These are phyloP conservation scores for Aspergillus sclerotioniger DNA, from an alignment of 495 filamentous ascomycete genomes.

Conservation along the genomic window DNA sequence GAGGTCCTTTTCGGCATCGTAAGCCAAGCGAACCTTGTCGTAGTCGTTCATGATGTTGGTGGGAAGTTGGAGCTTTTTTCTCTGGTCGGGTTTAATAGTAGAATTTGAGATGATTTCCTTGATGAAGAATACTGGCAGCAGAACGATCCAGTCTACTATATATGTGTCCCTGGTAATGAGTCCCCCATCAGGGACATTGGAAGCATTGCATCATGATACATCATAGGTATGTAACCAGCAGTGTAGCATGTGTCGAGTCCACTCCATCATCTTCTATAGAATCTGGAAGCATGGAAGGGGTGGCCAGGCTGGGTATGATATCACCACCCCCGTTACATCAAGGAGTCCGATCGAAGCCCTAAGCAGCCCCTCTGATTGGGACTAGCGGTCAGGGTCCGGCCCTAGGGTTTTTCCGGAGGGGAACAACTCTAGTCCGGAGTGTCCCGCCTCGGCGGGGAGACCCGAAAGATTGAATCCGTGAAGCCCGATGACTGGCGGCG, in stretches of 20 bases:
- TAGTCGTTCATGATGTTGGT: constrained; percentile 31
- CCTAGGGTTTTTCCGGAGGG: constrained; percentile 32
- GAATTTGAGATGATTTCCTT: not conserved
- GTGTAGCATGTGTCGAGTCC: constrained; percentile 8
- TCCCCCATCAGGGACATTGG: not conserved
- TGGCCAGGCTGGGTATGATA: not conserved
- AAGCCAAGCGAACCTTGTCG: constrained; percentile 39
- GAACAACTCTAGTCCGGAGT: constrained; percentile 26
- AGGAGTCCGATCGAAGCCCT: constrained; percentile 20
- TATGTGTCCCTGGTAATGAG: constrained; percentile 1
- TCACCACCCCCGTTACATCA: constrained; percentile 9
- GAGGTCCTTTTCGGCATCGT: constrained; percentile 52
- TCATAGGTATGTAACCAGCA: constrained; percentile 38
- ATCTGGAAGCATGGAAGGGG: not conserved
- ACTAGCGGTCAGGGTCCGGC: constrained; percentile 25
- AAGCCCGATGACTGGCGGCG: constrained; percentile 1
- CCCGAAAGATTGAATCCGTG: constrained; percentile 11
- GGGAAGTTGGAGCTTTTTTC: not conserved
- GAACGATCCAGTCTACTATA: not conserved
- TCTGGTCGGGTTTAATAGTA: not conserved
- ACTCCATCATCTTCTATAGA: not conserved
- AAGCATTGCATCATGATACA: constrained; percentile 37
- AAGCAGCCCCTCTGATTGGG: constrained; percentile 16
- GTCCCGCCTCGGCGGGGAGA: constrained; percentile 30
- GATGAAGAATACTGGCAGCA: not conserved